Evolutionary conservation across 495 filamentous ascomycete species (phyloP).

Genomic region (Talaromyces ruber): DNA sequence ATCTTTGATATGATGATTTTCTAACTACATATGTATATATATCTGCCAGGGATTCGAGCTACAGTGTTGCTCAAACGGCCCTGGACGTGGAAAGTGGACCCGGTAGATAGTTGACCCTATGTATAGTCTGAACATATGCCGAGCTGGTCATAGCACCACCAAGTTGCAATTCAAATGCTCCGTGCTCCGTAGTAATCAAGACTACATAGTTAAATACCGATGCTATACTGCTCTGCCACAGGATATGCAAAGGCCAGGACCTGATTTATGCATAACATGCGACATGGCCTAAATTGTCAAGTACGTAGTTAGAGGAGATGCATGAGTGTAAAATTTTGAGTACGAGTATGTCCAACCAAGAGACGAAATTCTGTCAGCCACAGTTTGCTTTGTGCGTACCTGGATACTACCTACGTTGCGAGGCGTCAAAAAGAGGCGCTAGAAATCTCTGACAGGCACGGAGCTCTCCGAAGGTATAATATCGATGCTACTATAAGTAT

Average conservation of each 20-base stretch:
- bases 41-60: neutral
- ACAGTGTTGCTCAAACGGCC: neutral
- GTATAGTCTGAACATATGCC: neutral
- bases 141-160: neutral
- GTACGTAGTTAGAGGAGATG: too few relatives aligned
- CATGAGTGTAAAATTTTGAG: neutral
- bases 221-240: neutral
- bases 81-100: neutral
- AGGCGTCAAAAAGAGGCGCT: neutral
- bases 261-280: neutral
- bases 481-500: neutral
- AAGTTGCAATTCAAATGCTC: neutral
- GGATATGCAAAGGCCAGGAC: neutral
- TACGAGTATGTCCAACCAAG: neutral
- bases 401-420: neutral
- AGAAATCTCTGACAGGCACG: neutral
- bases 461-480: neutral
- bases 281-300: neutral
- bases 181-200: neutral
- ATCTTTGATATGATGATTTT: neutral
- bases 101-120: neutral
- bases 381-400: neutral
- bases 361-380: neutral
- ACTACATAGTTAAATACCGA: neutral
- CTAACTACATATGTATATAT: neutral